Conservation (phyloP, 2,329 filamentous ascomycete species). For the Cadophora sp. region DNA sequence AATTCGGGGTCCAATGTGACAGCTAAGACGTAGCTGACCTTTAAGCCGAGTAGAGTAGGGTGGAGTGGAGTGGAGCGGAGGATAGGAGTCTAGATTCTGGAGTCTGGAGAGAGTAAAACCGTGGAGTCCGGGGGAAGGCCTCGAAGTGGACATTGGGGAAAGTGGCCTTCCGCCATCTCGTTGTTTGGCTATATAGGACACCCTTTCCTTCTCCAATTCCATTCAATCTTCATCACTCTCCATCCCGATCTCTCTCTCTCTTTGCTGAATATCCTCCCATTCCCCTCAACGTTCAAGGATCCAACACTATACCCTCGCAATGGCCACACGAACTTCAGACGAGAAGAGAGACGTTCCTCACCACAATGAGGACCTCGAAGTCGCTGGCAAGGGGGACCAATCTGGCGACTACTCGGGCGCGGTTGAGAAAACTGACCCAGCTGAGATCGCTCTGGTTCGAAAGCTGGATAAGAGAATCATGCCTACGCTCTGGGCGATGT, state of each 20-base stretch:
- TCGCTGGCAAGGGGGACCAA: conserved; percentile 13
- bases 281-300: background rate
- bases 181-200: background rate
- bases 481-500: conserved; percentile 48
- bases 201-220: background rate
- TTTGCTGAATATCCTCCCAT: background rate
- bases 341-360: conserved; percentile 20
- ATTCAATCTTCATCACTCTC: too few relatives aligned
- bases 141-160: background rate
- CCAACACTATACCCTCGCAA: background rate
- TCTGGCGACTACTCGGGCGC: conserved; percentile 39
- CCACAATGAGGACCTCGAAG: conserved; percentile 22
- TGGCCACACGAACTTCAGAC: conserved; percentile 5
- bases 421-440: conserved; percentile 44
- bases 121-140: conserved; percentile 1
- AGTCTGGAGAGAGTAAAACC: conserved; percentile 1
- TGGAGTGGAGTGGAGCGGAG: too few relatives aligned
- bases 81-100: background rate
- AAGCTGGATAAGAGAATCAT: conserved; percentile 50
- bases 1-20: background rate
- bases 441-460: conserved; percentile 48
- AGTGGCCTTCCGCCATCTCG: background rate
- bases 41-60: too few relatives aligned
- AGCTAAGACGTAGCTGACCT: background rate
- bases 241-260: background rate